Percentiles rank a stretch among this genome's conserved stretches.
These are phyloP conservation scores for Rhodotorula sp. DNA, from an alignment of 1,284 basidiomycete genomes.

Conservation along the genomic window DNA sequence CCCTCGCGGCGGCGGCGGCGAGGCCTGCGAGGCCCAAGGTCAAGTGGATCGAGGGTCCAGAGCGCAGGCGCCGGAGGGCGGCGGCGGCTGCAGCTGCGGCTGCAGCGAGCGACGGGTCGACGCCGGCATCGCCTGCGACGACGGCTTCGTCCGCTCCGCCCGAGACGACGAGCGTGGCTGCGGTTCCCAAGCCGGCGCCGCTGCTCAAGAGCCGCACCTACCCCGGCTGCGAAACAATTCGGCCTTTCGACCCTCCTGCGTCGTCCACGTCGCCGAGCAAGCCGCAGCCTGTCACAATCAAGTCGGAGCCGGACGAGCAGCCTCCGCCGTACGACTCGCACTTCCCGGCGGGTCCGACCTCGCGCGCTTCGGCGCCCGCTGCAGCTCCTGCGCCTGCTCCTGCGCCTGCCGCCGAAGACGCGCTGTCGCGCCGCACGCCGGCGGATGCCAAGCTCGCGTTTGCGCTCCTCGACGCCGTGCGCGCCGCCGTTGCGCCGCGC, in stretches of 20 bases:
- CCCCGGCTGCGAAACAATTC: background rate
- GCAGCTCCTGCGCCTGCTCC: background rate
- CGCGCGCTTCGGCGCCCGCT: background rate
- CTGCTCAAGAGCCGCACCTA: background rate
- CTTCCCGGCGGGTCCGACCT: background rate
- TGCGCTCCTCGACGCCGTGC: constrained; percentile 21
- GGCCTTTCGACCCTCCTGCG: too few species aligned
- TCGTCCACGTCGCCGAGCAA: background rate
- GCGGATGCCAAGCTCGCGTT: constrained; percentile 16
- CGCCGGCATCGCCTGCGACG: background rate
- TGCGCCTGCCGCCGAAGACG: background rate
- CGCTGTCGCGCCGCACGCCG: background rate
- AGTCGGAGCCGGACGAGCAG: background rate
- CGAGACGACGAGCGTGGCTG: background rate
- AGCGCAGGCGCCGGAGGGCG: constrained; percentile 20
- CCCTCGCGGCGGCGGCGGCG: background rate
- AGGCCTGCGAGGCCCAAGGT: constrained; percentile 8
- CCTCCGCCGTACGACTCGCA: constrained; percentile 20
- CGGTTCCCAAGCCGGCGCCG: background rate
- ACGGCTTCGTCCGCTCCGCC: background rate
- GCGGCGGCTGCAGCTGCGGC: constrained; percentile 9
- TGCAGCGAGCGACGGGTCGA: background rate
- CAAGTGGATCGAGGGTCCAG: constrained; percentile 31
- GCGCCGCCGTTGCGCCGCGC: constrained; percentile 7
- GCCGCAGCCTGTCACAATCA: background rate